Evolutionary conservation across 225 moss, liverwort and hornwort genomes (phyloP), one percentile per base, ranked within the genome.

Genomic region (Bryum argenteum): DNA sequence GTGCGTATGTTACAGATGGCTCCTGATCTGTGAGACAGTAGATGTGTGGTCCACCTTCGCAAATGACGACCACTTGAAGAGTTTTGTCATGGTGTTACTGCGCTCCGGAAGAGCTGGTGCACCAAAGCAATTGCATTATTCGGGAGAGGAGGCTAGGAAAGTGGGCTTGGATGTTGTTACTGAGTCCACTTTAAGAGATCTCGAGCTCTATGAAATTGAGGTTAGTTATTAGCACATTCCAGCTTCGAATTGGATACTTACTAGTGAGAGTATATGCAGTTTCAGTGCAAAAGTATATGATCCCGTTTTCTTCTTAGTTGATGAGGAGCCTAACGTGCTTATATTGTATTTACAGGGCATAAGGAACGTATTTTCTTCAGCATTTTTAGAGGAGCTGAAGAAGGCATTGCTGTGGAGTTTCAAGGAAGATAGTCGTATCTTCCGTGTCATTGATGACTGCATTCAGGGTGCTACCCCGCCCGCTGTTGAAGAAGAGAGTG

Each of bases 1-100:
- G 63, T 23, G 26, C 20, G 8, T 54, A 48, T 71, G 66, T 74
- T 78, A 74, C 75, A 89, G 94, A 79, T 92, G 90, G 94, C 71
- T 68, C 66, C 92, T 97, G 71, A 37, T 89, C 13, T 94, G 92
- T 85, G 80, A 80, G 65, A 84, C 92, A 54, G 73, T 89, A 38
- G 94, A 94, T 76, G 78, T 94, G 42, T 97, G 97, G 97, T 75
- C 92, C 71, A 71, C 82, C 70, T 85, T 84, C 81, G 90, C 92
- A 22, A 75, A 54, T 58, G 89, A 87, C 40, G 75, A 71, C 64
- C 80, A 86, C 12, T 78, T 94, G 40, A 78, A 77, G 69, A 77
- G 73, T 22, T 94, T 94, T 80, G 76, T 84, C 10, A 73, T 57
- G 72, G 58, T 63, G 19, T 61, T 88, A 62, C 80, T 88, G 61